Conservation (phyloP, 176 grass and related monocot species). For the Cenchrus fungigraminus region DNA sequence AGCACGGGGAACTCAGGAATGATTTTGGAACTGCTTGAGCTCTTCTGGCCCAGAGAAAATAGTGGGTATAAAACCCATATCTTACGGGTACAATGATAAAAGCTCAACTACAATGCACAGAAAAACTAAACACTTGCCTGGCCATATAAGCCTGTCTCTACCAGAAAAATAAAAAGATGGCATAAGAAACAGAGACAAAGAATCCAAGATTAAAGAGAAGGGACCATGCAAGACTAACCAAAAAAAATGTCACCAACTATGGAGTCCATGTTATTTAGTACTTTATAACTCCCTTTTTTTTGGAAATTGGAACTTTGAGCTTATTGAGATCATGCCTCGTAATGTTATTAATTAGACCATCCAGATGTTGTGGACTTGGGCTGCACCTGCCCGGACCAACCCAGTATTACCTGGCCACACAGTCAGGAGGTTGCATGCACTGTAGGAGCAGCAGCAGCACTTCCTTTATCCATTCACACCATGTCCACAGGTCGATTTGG, state of each 20-base stretch:
- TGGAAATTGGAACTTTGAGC: neutral
- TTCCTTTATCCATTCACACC: neutral
- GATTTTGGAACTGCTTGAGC: neutral
- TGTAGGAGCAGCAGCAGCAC: neutral
- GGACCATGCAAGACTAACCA: neutral
- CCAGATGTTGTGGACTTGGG: neutral
- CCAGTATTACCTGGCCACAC: neutral
- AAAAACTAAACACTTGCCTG: neutral
- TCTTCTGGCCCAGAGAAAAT: conserved; percentile 31
- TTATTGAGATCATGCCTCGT: neutral
- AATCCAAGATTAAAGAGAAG: conserved; percentile 17
- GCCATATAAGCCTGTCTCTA: neutral
- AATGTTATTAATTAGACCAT: conserved; percentile 23
- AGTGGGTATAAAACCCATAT: conserved; percentile 18
- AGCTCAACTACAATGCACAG: neutral
- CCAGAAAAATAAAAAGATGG: neutral
- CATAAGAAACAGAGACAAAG: conserved; percentile 10
- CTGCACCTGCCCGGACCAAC: neutral
- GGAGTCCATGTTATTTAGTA: conserved; percentile 12
- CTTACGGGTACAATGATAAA: neutral
- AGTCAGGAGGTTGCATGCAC: neutral
- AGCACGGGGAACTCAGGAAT: neutral
- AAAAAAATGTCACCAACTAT: neutral
- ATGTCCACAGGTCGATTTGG: neutral
- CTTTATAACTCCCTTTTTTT: neutral